Base-by-base conservation (phyloP, 2,329 filamentous ascomycete species). In the Paecilomyces dactylethromorphus region DNA sequence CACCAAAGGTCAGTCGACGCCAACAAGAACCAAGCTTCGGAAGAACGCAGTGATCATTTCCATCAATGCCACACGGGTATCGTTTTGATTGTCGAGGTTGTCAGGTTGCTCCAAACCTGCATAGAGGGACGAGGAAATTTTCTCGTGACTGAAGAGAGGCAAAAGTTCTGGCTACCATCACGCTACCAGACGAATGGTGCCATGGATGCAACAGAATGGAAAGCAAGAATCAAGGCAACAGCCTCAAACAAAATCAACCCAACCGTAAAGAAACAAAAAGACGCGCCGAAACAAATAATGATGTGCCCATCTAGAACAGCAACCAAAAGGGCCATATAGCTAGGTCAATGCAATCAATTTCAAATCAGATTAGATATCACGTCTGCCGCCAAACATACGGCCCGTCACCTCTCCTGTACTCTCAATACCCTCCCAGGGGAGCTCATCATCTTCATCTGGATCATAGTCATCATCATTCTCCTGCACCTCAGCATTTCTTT, bases 351-450 rank as follows among this genome's bases (percentile, higher is more conserved):
- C 51, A 56, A 57, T 22, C 22, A 33, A 59, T 21, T 26, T 13
- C 53, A 35, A 56, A 50, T 24, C 26, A 60, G 31, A 45, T 63
- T 61, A 63, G 45, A 61, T 51, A 21, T 55, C 53, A 26, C 54
- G 65, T 56, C 63, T 60, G 53, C 60, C 64, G 35, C 60, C 57
- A 56, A 62, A 61, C 57, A 54, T 69, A 22, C 66, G 65, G 8
- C 71, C 70, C 18, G 74, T 76, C 58, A 76, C 61, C 51, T 76
- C 74, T 54, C 66, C 69, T 15, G 75, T 77, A 58, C 73, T 76
- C 60, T 77, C 74, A 61, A 77, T 74, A 3, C 75, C 75, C 58
- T 77, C 75, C 75, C 75, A 77, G 1, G 75, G 75, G 56, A 76
- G 62, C 33, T 76, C 75, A n/a, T 72, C 69, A 15, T 73, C 69